Evolutionary conservation across 345 rosid genomes (phyloP), one percentile per base, ranked within the genome.

Genomic region (Salix koriyanagi): DNA sequence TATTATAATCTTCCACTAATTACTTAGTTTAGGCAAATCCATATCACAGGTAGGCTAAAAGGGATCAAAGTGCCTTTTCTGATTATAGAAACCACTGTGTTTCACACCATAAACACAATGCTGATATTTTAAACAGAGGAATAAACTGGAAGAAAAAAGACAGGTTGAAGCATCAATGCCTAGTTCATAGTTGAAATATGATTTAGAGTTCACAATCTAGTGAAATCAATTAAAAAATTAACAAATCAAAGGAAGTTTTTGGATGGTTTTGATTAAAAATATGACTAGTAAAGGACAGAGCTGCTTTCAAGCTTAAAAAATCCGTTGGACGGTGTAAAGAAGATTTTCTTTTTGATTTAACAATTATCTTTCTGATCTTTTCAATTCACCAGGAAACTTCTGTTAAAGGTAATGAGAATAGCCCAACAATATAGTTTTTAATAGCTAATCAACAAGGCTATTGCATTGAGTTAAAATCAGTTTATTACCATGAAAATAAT

Each of bases 1-100:
- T 41, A 21, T 72, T 72, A n/a, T 50, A 69, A 67, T 36, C 65
- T 54, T 50, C 72, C 78, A 75, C 78, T 67, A 5, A 15, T 44
- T 36, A 2, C 4, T 75, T 42, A 7, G 19, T 39, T 56, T 32
- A 30, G 37, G 65, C 52, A 18, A 25, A 13, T 39, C 26, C 66
- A 23, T 72, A 25, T 72, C 67, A 65, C 1, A 32, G 72, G 78
- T 75, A 75, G 78, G 78, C 78, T 67, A 67, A 52, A 75, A 75
- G 78, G 58, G 72, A 48, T 18, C 42, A 58, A 0, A 2, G 76
- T 37, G 37, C 46, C 36, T 52, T 46, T 66, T 66, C 26, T n/a
- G 8, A 54, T 46, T 65, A 30, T 34, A 48, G 10, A 25, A 44
- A 41, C 65, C 58, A 44, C 34, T 41, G 19, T 64, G 19, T 39